These are phyloP conservation scores for Ulota crispa DNA, from an alignment of 225 moss, liverwort and hornwort genomes.

Conservation along the genomic window DNA sequence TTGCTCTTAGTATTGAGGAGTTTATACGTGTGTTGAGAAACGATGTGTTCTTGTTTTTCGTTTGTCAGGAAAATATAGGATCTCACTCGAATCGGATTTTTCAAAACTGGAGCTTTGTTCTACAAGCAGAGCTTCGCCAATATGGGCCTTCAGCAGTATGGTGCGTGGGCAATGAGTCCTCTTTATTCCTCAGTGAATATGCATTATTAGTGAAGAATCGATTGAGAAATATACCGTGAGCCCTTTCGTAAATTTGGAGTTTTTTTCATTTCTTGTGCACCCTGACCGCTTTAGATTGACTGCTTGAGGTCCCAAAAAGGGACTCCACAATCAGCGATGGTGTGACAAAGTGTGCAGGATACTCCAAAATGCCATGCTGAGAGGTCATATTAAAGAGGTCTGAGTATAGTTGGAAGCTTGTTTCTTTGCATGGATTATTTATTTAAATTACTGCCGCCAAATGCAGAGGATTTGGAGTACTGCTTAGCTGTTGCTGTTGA, in stretches of 20 bases:
- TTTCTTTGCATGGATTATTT: not conserved
- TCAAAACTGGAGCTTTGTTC: not conserved
- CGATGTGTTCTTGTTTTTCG: not conserved
- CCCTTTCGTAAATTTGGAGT: not conserved
- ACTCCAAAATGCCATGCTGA: too few relatives aligned
- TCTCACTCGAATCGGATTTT: not conserved
- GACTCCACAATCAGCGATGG: too few relatives aligned
- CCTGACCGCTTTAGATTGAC: too few relatives aligned
- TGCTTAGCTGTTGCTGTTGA: slow-evolving; percentile 77
- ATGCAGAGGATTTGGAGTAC: slow-evolving; percentile 61
- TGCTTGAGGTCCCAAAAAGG: too few relatives aligned
- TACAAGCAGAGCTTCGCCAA: slow-evolving; percentile 11
- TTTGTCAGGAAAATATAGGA: not conserved
- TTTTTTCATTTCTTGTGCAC: not conserved
- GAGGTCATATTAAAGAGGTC: too few relatives aligned
- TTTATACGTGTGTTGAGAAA: not conserved
- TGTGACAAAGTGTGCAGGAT: too few relatives aligned
- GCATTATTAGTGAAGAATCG: not conserved
- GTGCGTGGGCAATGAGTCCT: slow-evolving; percentile 22
- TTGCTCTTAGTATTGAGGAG: not conserved
- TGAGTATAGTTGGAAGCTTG: not conserved
- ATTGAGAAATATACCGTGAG: not conserved
- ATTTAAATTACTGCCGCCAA: not conserved
- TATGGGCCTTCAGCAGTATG: slow-evolving; percentile 46
- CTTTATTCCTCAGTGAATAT: not conserved